Conservation (phyloP, 1,139 yeast genomes). For the Yamadazyma siamensis region DNA sequence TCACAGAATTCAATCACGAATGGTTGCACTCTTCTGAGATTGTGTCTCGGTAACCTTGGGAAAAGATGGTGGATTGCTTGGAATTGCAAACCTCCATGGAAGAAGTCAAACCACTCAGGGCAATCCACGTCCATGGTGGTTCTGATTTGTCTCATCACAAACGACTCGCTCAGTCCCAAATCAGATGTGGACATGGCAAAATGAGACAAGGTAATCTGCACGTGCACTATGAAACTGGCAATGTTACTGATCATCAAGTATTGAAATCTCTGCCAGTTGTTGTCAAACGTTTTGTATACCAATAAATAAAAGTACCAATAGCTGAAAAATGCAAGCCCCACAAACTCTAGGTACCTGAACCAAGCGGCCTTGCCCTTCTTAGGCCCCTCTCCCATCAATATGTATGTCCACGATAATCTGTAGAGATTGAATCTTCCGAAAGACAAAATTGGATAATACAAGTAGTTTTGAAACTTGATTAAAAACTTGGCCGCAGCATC, state of each 20-base stretch:
- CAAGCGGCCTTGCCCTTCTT: conserved; percentile 79
- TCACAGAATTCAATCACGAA: conserved; percentile 70
- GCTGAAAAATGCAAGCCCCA: conserved; percentile 63
- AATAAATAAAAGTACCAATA: conserved; percentile 78
- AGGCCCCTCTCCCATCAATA: conserved; percentile 74
- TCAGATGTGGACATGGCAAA: conserved; percentile 94
- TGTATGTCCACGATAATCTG: conserved; percentile 74
- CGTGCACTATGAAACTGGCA: conserved; percentile 86
- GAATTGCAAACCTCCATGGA: conserved; percentile 91
- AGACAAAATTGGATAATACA: conserved; percentile 74
- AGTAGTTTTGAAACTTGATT: conserved; percentile 62
- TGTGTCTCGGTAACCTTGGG: conserved; percentile 87
- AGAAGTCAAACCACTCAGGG: conserved; percentile 86
- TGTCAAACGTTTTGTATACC: conserved; percentile 49
- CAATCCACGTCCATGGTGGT: conserved; percentile 96
- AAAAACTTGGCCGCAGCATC: conserved; percentile 60
- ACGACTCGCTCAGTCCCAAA: conserved; percentile 78
- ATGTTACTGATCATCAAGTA: conserved; percentile 74
- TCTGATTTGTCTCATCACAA: conserved; percentile 75
- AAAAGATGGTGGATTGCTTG: conserved; percentile 89
- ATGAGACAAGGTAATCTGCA: conserved; percentile 84
- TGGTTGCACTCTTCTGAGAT: conserved; percentile 72
- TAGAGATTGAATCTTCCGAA: conserved; percentile 87
- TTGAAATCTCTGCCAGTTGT: conserved; percentile 48
- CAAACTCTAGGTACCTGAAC: conserved; percentile 75